phyloP scores from a whole-genome alignment of 2,329 filamentous ascomycete species.

The Ceratocystis colombiana region DNA sequence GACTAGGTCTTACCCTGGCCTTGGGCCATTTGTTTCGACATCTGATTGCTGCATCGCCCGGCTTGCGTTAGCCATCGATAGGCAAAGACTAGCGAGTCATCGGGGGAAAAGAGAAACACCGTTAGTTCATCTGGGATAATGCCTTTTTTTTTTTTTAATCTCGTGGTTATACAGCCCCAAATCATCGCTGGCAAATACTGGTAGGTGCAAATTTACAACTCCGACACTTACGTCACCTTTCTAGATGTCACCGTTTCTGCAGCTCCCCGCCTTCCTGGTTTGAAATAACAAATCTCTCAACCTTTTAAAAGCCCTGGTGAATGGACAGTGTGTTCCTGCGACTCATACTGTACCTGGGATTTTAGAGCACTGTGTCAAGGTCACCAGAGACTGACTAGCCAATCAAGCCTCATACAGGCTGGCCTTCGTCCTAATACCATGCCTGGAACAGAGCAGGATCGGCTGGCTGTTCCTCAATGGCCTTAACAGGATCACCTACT shows the following conservation, averaged over 20 bases:
- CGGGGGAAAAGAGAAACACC: too few species aligned
- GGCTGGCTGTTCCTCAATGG: background rate
- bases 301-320: background rate
- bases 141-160: too few species aligned
- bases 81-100: too few species aligned
- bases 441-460: background rate
- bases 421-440: background rate
- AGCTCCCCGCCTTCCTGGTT: constrained; percentile 9
- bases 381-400: background rate
- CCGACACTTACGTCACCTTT: constrained; percentile 23
- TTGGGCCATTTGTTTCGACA: too few species aligned
- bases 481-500: background rate
- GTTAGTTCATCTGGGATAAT: too few species aligned
- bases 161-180: too few species aligned
- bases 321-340: background rate
- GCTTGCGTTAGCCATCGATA: too few species aligned
- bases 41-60: too few species aligned
- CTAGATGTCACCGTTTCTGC: constrained; percentile 18
- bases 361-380: background rate
- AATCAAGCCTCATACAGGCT: constrained; percentile 1
- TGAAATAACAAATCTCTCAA: constrained; percentile 12
- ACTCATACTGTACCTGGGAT: background rate
- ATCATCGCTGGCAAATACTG: too few species aligned
- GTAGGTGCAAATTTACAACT: too few species aligned
- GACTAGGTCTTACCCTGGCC: too few species aligned